phyloP scores from a whole-genome alignment of 331 rosid genomes.

The Quercus tomentella region DNA sequence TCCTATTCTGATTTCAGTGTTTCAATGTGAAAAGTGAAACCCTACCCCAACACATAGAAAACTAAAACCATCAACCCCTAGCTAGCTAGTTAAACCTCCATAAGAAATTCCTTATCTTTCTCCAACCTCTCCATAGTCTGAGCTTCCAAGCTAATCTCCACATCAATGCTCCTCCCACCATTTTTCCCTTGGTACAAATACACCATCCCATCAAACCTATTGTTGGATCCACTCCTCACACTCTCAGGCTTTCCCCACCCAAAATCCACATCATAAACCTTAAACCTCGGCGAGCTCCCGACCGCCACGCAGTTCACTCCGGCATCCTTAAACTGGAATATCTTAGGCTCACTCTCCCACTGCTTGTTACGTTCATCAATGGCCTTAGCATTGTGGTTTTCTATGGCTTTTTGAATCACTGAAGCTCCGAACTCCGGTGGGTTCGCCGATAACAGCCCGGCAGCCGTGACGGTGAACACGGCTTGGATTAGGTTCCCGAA shows the following conservation, averaged over 20 bases:
- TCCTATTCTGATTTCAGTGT: too few relatives aligned
- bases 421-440: conserved; percentile 69
- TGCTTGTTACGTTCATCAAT: conserved; percentile 67
- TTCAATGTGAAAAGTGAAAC: too few relatives aligned
- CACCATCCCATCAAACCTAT: conserved; percentile 89
- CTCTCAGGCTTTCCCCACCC: conserved; percentile 84
- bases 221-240: conserved; percentile 88
- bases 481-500: conserved; percentile 95
- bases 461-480: conserved; percentile 68
- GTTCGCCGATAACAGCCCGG: conserved; percentile 42
- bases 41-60: background rate
- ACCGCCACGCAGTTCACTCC: conserved; percentile 92
- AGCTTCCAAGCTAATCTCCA: conserved; percentile 71
- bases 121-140: conserved; percentile 73
- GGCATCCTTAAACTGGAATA: conserved; percentile 83
- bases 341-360: conserved; percentile 88
- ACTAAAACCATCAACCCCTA: background rate
- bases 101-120: conserved; percentile 65
- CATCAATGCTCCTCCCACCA: conserved; percentile 94
- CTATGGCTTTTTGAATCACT: conserved; percentile 68
- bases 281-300: conserved; percentile 96
- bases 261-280: conserved; percentile 86
- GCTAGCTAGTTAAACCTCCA: conserved; percentile 20
- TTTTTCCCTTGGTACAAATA: conserved; percentile 79
- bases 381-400: conserved; percentile 45